Percentiles rank a stretch among this genome's conserved stretches.
Evolutionary conservation across 768 basidiomycete genomes (phyloP).

Genomic region (Leucosporidium creatinivorum): DNA sequence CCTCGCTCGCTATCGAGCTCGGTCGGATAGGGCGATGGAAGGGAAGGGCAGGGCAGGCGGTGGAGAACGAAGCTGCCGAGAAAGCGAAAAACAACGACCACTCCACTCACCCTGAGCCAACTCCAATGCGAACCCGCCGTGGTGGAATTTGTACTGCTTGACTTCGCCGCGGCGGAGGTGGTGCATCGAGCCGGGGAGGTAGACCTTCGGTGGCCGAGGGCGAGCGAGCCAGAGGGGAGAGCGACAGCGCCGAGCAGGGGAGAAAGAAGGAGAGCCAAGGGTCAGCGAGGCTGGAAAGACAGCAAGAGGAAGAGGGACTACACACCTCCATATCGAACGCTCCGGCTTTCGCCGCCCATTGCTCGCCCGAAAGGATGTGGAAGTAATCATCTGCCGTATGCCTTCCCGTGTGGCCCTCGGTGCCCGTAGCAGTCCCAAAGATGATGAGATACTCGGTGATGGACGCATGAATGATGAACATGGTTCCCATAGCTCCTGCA

Average conservation of each 20-base stretch:
- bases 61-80: too few relatives aligned
- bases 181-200: constrained; percentile 76
- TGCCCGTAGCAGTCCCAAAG: constrained; percentile 76
- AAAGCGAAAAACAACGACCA: too few relatives aligned
- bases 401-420: constrained; percentile 88
- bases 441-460: constrained; percentile 89
- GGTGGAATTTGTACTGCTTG: constrained; percentile 97
- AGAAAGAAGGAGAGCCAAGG: neutral
- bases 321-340: constrained; percentile 67
- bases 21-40: too few relatives aligned
- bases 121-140: constrained; percentile 91
- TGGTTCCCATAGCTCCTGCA: constrained; percentile 63
- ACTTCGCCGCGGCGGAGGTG: constrained; percentile 69
- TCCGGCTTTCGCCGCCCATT: constrained; percentile 85
- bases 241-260: too few relatives aligned
- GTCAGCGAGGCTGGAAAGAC: neutral
- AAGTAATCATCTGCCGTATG: constrained; percentile 99
- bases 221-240: too few relatives aligned
- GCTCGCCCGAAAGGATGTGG: constrained; percentile 85
- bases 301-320: neutral
- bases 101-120: constrained; percentile 85
- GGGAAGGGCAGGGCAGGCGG: too few relatives aligned
- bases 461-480: constrained; percentile 95
- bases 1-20: too few relatives aligned
- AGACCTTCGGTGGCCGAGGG: constrained; percentile 47